Percentiles rank a stretch among this genome's conserved stretches.
Conservation (phyloP, 768 basidiomycete species). For the Termitomyces sp. region DNA sequence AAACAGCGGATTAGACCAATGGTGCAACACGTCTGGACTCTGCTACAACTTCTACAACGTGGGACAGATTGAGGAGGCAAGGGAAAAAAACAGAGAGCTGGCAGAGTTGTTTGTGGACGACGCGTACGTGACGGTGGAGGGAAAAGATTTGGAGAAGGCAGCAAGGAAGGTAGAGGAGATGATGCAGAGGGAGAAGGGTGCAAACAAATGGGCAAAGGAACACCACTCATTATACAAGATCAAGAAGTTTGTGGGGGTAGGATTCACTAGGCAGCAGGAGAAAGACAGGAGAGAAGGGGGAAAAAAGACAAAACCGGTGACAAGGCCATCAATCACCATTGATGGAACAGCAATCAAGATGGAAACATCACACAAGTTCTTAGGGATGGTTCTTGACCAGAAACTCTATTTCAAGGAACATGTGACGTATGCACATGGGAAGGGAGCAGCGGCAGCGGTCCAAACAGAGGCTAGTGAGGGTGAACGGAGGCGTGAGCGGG, state of each 20-base stretch:
- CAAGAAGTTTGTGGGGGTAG: background rate
- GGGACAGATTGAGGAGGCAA: background rate
- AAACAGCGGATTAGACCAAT: background rate
- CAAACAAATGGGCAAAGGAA: background rate
- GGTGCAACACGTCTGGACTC: background rate
- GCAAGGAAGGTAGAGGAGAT: too few relatives aligned
- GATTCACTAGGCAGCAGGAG: background rate
- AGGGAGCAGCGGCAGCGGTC: background rate
- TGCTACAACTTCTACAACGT: slow-evolving; percentile 4
- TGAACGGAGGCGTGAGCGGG: background rate
- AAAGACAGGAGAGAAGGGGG: background rate
- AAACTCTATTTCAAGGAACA: slow-evolving; percentile 11
- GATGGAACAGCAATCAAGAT: background rate
- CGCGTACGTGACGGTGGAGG: background rate
- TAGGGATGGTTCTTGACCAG: slow-evolving; percentile 15
- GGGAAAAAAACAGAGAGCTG: slow-evolving; percentile 1
- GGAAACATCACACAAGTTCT: slow-evolving; percentile 5
- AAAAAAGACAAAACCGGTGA: background rate
- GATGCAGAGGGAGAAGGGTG: background rate
- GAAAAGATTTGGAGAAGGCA: too few relatives aligned
- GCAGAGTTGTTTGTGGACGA: background rate
- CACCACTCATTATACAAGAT: background rate
- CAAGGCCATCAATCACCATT: background rate
- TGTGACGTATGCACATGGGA: slow-evolving; percentile 4
- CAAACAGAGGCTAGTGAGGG: too few relatives aligned